Conservation (phyloP, 495 filamentous ascomycete species). For the Rostrohypoxylon terebratum region DNA sequence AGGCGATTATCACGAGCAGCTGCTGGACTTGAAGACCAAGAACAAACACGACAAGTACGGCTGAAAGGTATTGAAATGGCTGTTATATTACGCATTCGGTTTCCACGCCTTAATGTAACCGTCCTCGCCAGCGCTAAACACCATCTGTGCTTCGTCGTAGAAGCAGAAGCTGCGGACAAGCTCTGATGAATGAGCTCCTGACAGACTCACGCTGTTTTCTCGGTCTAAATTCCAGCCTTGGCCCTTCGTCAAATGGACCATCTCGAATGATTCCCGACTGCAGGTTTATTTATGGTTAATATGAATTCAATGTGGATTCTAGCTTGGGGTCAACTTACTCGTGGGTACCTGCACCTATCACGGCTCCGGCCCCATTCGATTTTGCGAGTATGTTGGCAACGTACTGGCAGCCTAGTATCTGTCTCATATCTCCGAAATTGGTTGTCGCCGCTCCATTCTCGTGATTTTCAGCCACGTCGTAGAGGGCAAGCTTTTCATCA, state of each 20-base stretch:
- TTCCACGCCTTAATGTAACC: constrained; percentile 76
- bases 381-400: constrained; percentile 75
- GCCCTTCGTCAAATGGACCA: constrained; percentile 71
- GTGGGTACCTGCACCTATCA: constrained; percentile 70
- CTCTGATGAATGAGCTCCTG: constrained; percentile 85
- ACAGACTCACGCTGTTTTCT: constrained; percentile 71
- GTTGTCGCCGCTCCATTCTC: constrained; percentile 67
- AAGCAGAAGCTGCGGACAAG: constrained; percentile 83
- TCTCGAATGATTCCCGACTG: constrained; percentile 73
- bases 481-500: constrained; percentile 83
- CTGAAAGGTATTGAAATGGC: constrained; percentile 33
- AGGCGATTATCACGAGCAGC: constrained; percentile 88
- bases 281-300: constrained; percentile 35
- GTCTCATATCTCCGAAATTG: constrained; percentile 81
- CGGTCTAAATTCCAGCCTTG: constrained; percentile 71
- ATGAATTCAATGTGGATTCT: constrained; percentile 6
- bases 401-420: constrained; percentile 81
- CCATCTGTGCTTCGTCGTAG: constrained; percentile 74
- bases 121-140: constrained; percentile 85
- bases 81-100: constrained; percentile 45
- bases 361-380: constrained; percentile 65
- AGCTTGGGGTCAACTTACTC: constrained; percentile 56
- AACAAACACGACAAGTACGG: constrained; percentile 95
- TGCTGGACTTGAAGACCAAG: constrained; percentile 91
- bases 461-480: constrained; percentile 70